phyloP scores from a whole-genome alignment of 2,329 filamentous ascomycete species.

The Trichothecium sympodiale region DNA sequence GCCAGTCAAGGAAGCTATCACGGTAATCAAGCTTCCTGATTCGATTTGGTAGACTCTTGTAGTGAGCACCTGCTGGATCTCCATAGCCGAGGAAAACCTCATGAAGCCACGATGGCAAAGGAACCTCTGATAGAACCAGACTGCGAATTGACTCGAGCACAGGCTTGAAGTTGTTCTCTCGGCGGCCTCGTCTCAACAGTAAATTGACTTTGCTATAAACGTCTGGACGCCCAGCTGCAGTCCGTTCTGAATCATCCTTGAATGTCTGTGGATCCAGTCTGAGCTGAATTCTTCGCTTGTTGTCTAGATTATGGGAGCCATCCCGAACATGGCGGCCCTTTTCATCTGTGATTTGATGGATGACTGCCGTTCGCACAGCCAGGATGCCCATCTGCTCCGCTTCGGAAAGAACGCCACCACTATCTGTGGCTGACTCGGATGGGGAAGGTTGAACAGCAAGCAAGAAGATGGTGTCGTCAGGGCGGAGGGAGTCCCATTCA shows the following conservation, averaged over 20 bases:
- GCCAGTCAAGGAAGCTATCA: slow-evolving; percentile 93
- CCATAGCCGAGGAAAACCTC: slow-evolving; percentile 98
- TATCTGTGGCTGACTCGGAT: slow-evolving; percentile 42
- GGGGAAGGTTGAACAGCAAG: slow-evolving; percentile 59
- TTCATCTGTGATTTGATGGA: slow-evolving; percentile 79
- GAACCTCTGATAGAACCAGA: slow-evolving; percentile 73
- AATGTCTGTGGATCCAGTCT: slow-evolving; percentile 73
- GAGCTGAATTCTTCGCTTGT: slow-evolving; percentile 62
- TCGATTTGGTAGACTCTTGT: slow-evolving; percentile 69
- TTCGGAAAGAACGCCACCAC: slow-evolving; percentile 28
- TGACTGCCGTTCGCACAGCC: slow-evolving; percentile 68
- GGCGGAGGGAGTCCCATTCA: slow-evolving; percentile 83
- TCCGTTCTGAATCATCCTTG: slow-evolving; percentile 59
- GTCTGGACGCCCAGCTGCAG: slow-evolving; percentile 57
- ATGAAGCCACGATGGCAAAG: slow-evolving; percentile 82
- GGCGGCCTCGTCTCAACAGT: slow-evolving; percentile 67
- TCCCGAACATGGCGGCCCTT: slow-evolving; percentile 66
- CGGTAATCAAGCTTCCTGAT: slow-evolving; percentile 76
- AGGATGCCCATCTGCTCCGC: slow-evolving; percentile 55
- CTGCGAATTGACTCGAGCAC: slow-evolving; percentile 85
- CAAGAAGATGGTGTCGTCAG: slow-evolving; percentile 84
- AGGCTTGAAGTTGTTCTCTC: slow-evolving; percentile 96
- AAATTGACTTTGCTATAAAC: slow-evolving; percentile 80
- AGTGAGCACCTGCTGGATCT: slow-evolving; percentile 78
- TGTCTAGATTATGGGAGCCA: slow-evolving; percentile 47